Conservation (phyloP, 192 early-diverging fungal species). For the Jimgerdemannia flammicorona region DNA sequence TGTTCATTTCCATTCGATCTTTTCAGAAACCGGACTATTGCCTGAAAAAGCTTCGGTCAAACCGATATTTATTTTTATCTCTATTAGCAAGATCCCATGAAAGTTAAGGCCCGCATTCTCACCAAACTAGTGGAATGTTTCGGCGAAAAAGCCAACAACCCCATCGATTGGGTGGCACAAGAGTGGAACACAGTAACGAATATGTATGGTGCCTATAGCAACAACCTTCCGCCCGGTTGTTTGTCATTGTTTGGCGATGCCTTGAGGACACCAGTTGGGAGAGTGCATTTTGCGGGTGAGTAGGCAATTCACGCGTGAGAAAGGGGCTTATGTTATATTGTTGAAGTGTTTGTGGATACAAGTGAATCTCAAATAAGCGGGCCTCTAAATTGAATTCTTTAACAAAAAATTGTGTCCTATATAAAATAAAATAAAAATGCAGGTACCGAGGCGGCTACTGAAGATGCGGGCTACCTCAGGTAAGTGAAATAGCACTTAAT, state of each 20-base stretch:
- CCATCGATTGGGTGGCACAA: slow-evolving; percentile 8
- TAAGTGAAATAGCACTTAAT: background rate
- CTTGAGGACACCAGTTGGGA: slow-evolving; percentile 9
- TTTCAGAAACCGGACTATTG: too few relatives aligned
- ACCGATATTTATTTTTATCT: background rate
- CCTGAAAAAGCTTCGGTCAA: too few relatives aligned
- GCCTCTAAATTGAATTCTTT: background rate
- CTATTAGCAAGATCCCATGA: background rate
- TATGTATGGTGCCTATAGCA: slow-evolving; percentile 1
- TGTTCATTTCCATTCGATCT: too few relatives aligned
- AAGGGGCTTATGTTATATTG: too few relatives aligned
- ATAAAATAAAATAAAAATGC: too few relatives aligned
- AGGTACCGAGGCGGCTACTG: slow-evolving; percentile 12
- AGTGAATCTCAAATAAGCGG: background rate
- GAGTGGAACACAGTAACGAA: background rate
- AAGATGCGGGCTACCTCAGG: slow-evolving; percentile 12
- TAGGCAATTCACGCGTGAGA: background rate
- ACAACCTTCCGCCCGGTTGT: slow-evolving; percentile 1
- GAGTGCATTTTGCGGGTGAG: slow-evolving; percentile 17
- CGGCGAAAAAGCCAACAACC: slow-evolving; percentile 1
- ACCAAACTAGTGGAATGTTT: background rate
- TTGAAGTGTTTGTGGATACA: too few relatives aligned
- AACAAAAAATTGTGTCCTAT: background rate
- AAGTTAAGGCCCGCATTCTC: background rate
- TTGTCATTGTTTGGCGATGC: slow-evolving; percentile 12